phyloP scores from a whole-genome alignment of 2,329 filamentous ascomycete genomes.

The Pseudomassariella vexata region DNA sequence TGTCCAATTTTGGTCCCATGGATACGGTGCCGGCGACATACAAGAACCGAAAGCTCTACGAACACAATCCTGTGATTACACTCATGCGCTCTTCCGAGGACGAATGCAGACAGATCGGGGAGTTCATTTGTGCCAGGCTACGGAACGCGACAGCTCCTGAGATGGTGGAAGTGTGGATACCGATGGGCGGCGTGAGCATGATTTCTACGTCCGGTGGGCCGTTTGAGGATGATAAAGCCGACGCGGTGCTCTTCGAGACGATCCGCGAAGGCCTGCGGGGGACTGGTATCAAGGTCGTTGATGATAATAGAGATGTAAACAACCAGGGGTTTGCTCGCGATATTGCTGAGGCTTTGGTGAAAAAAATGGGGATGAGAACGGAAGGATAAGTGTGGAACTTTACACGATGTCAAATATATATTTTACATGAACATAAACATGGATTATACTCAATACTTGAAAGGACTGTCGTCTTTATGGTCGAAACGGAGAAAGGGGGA shows the following conservation, averaged over 20 bases:
- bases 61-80: constrained; percentile 63
- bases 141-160: constrained; percentile 29
- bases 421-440: no score
- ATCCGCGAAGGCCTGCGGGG: constrained; percentile 42
- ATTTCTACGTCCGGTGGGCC: constrained; percentile 46
- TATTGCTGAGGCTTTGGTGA: constrained; percentile 3
- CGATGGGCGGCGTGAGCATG: constrained; percentile 55
- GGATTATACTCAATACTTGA: no score
- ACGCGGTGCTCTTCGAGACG: constrained; percentile 45
- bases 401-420: no score
- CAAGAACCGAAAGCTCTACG: constrained; percentile 41
- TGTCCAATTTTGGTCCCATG: constrained; percentile 58
- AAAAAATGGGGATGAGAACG: no score
- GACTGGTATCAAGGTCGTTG: constrained; percentile 41
- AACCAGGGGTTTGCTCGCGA: constrained; percentile 23
- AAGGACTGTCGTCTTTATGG: no score
- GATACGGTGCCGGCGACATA: constrained; percentile 32
- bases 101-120: constrained; percentile 50
- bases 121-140: constrained; percentile 50
- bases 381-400: no score
- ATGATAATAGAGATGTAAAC: constrained; percentile 48
- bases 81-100: constrained; percentile 57
- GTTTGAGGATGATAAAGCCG: constrained; percentile 41
- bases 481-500: no score
- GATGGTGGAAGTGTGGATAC: constrained; percentile 51